These are phyloP conservation scores for Capsella rubella DNA, from an alignment of 441 rosid genomes.

Conservation along the genomic window DNA sequence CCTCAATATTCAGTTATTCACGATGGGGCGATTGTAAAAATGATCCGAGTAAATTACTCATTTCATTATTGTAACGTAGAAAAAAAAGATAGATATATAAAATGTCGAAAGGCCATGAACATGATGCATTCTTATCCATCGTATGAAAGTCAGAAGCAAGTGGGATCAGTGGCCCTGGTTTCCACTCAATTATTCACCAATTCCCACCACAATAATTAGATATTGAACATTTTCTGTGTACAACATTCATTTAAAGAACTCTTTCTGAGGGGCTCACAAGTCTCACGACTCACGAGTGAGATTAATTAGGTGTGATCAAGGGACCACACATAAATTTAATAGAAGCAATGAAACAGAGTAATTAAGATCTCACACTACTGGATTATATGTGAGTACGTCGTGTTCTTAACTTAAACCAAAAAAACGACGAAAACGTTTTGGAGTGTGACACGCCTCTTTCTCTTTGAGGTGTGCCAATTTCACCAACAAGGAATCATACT, in stretches of 20 bases:
- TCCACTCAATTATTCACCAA: neutral
- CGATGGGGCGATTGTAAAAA: neutral
- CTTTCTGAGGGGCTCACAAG: neutral
- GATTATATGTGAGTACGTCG: neutral
- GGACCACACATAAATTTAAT: conserved; percentile 3
- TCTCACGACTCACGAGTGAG: neutral
- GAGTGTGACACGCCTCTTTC: conserved; percentile 13
- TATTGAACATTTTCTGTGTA: neutral
- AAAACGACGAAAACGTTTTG: neutral
- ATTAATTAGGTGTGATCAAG: neutral
- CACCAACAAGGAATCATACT: neutral
- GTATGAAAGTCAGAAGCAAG: conserved; percentile 12
- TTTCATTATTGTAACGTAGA: too few species aligned
- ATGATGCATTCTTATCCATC: neutral
- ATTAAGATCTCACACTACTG: neutral
- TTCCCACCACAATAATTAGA: neutral
- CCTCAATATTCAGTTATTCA: neutral
- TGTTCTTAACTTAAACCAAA: neutral
- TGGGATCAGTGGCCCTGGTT: conserved; percentile 24
- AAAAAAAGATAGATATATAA: too few species aligned
- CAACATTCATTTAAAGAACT: too few species aligned
- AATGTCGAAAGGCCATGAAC: neutral
- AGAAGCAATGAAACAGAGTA: conserved; percentile 3
- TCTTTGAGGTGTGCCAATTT: conserved; percentile 25
- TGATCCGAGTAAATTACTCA: neutral